Conservation (phyloP, 1,139 yeast genomes). For the Eremothecium sinecaudum region DNA sequence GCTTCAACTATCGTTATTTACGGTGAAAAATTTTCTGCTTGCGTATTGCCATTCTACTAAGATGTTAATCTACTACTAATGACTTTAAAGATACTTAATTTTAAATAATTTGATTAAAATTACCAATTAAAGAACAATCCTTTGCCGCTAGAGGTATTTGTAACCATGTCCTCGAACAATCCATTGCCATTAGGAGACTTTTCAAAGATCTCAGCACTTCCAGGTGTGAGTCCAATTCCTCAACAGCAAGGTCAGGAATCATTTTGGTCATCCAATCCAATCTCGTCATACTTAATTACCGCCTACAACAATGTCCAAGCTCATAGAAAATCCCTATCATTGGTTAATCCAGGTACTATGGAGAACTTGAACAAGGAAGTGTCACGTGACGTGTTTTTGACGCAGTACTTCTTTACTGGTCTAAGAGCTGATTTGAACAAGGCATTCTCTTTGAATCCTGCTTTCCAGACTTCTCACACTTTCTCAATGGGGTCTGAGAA, state of each 20-base stretch:
- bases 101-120: too few species aligned
- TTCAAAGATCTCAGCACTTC: constrained; percentile 50
- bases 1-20: background rate
- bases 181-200: constrained; percentile 43
- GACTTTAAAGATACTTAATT: too few species aligned
- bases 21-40: constrained; percentile 5
- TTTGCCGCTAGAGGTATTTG: background rate
- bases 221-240: constrained; percentile 43
- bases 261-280: constrained; percentile 81
- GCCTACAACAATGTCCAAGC: constrained; percentile 62
- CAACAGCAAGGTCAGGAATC: constrained; percentile 41
- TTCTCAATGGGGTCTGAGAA: constrained; percentile 81
- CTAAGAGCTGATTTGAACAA: constrained; percentile 93
- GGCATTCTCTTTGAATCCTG: constrained; percentile 84
- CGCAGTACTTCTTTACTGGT: constrained; percentile 89
- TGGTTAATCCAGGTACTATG: constrained; percentile 87
- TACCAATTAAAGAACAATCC: too few species aligned
- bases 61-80: background rate
- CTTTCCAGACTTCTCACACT: constrained; percentile 95
- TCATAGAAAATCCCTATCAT: constrained; percentile 74
- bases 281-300: constrained; percentile 70
- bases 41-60: background rate
- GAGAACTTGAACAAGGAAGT: constrained; percentile 93
- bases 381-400: constrained; percentile 81
- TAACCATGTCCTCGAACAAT: constrained; percentile 24